Percentiles rank a stretch among this genome's conserved stretches.
Conservation (phyloP, 148 eudicot genomes). For the Vaccinium macrocarpon region DNA sequence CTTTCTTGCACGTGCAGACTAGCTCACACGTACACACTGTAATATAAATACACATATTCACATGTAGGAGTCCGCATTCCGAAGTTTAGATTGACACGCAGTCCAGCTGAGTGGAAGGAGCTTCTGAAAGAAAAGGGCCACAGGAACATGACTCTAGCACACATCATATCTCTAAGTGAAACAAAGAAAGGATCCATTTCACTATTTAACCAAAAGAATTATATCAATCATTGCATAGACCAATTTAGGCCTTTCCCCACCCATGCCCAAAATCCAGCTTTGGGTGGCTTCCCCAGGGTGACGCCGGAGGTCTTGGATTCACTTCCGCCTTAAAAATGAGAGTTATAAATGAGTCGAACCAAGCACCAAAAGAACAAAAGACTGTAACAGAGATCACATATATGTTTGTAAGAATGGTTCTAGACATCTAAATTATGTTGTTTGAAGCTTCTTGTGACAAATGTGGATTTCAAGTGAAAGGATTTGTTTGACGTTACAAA, state of each 20-base stretch:
- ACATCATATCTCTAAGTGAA: not conserved
- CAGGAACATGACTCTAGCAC: not conserved
- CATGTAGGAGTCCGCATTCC: not conserved
- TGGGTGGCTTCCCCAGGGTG: not conserved
- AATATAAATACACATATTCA: not conserved
- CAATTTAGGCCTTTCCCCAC: not conserved
- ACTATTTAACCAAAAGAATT: not conserved
- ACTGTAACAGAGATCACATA: not conserved
- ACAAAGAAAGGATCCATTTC: not conserved
- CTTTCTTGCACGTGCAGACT: not conserved
- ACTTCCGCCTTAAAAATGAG: not conserved
- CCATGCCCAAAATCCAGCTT: not conserved
- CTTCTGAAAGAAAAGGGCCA: too few species aligned
- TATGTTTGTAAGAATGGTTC: not conserved
- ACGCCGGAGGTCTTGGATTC: not conserved
- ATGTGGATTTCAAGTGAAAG: not conserved
- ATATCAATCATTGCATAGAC: not conserved
- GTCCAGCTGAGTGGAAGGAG: not conserved
- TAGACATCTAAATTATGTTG: not conserved
- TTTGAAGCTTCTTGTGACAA: not conserved
- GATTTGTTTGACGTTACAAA: not conserved
- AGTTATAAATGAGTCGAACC: not conserved
- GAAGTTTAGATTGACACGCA: not conserved
- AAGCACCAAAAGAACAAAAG: not conserved
- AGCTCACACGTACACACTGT: not conserved